A percentile compares a stretch with the other conserved stretches of the same genome.
Evolutionary conservation across 2,329 filamentous ascomycete species (phyloP).

Genomic region (Ophiostoma triangulosporum): DNA sequence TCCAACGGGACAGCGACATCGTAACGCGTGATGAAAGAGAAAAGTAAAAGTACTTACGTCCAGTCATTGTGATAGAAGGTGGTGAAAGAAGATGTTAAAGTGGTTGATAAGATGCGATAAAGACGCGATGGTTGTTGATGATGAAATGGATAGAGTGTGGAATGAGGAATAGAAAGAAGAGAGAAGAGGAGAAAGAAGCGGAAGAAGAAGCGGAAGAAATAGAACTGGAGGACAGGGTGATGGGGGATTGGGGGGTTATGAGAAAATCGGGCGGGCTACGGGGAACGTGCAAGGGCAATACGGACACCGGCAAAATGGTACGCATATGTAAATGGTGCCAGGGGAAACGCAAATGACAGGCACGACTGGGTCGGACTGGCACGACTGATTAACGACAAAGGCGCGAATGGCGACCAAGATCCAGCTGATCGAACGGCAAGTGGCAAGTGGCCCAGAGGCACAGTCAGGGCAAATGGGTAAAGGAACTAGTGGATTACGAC

Average conservation of each 20-base stretch:
- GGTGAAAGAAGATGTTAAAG: constrained; percentile 19
- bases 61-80: constrained; percentile 48
- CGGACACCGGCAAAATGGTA: background rate
- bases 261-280: constrained; percentile 3
- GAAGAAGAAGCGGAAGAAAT: constrained; percentile 6
- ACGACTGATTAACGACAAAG: background rate
- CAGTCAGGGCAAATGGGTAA: background rate
- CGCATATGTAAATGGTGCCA: background rate
- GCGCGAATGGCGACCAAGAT: background rate
- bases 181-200: background rate
- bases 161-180: constrained; percentile 8
- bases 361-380: no score
- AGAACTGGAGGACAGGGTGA: constrained; percentile 1
- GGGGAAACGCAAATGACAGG: background rate
- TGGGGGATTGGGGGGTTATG: constrained; percentile 1
- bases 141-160: constrained; percentile 19
- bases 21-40: background rate
- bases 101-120: constrained; percentile 18
- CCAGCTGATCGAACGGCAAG: background rate
- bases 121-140: constrained; percentile 12
- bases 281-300: background rate
- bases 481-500: background rate
- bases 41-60: constrained; percentile 42
- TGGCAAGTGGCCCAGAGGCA: background rate
- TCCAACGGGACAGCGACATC: background rate